Evolutionary conservation across 768 basidiomycete species (phyloP).

Genomic region (Nevesoporus exiguus): DNA sequence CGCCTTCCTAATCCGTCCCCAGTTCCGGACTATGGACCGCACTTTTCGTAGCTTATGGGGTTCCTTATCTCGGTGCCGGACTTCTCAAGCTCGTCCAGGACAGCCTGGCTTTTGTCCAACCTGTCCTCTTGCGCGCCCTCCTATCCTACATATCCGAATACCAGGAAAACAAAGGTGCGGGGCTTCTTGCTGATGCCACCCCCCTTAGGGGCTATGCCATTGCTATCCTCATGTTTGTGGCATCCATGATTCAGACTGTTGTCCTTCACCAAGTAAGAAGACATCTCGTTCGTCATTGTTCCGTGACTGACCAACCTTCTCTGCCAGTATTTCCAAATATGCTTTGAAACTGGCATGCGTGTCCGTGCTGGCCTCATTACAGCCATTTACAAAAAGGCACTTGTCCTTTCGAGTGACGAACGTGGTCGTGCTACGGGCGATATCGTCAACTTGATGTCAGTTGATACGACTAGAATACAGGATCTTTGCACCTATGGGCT

Average conservation of each 20-base stretch:
- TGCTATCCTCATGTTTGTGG: constrained; percentile 74
- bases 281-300: background rate
- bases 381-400: constrained; percentile 80
- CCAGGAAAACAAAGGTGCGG: constrained; percentile 43
- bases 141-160: constrained; percentile 81
- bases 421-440: constrained; percentile 81
- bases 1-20: background rate
- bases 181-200: constrained; percentile 29
- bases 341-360: constrained; percentile 89
- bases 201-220: constrained; percentile 70
- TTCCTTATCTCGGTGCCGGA: constrained; percentile 62
- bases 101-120: constrained; percentile 77
- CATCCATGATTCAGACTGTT: constrained; percentile 75
- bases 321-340: constrained; percentile 77
- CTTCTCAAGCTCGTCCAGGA: constrained; percentile 78
- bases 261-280: constrained; percentile 68
- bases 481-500: constrained; percentile 82
- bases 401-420: constrained; percentile 85
- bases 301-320: background rate
- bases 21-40: constrained; percentile 71
- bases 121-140: constrained; percentile 77
- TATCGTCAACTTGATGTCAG: constrained; percentile 92
- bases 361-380: constrained; percentile 85
- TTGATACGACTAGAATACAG: constrained; percentile 76
- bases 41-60: constrained; percentile 74